phyloP scores from a whole-genome alignment of 78 protist genomes.

The Creolimax fragrantissima region DNA sequence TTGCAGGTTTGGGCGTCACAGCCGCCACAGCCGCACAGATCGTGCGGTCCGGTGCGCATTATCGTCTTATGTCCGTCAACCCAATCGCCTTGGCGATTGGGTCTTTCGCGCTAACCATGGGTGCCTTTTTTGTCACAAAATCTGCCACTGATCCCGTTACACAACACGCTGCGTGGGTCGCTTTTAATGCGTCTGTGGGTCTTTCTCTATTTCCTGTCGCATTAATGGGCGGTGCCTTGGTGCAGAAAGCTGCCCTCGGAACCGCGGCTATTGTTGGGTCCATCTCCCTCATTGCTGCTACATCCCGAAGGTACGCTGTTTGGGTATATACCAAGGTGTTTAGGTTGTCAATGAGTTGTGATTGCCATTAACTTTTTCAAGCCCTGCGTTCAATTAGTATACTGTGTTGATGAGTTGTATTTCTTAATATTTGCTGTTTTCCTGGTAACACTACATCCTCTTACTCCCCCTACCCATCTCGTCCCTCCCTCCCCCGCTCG shows the following conservation, averaged over 20 bases:
- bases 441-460: too few relatives aligned
- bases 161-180: conserved; percentile 11
- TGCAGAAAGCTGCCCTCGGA: not conserved
- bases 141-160: not conserved
- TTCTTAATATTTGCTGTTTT: too few relatives aligned
- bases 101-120: not conserved
- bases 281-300: conserved; percentile 3
- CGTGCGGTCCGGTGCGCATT: not conserved
- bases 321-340: not conserved
- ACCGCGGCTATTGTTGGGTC: conserved; percentile 11
- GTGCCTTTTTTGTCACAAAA: not conserved
- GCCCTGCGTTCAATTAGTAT: too few relatives aligned
- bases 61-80: conserved; percentile 1
- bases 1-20: conserved; percentile 8
- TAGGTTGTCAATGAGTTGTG: not conserved
- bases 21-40: not conserved
- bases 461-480: too few relatives aligned
- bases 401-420: too few relatives aligned
- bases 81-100: not conserved
- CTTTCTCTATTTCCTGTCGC: not conserved
- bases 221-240: not conserved
- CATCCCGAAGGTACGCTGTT: not conserved
- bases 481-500: not conserved
- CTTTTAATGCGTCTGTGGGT: not conserved
- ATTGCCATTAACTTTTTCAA: not conserved